Evolutionary conservation across 805 yeast genomes (phyloP), one percentile per base, ranked within the genome.

Genomic region (Barnettozyma wickerhamii): DNA sequence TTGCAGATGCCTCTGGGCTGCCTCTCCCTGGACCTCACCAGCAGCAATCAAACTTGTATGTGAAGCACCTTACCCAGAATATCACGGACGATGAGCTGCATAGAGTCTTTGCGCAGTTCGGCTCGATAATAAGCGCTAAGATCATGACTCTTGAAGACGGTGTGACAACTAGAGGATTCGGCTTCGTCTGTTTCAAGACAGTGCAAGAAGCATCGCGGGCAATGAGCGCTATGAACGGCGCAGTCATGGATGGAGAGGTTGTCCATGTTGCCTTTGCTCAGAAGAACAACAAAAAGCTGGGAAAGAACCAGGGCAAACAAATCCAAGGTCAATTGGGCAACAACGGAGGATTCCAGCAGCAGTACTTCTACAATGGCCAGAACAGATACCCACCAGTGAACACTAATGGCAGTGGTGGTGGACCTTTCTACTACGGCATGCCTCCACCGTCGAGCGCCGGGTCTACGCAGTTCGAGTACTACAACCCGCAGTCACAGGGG

Each of bases 231-330:
- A 78, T 83, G 76, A 74, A 83, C 58, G 81, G 79, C 48, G 65
- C 65, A 49, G 71, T 67, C 45, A 56, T 77, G 42, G 67, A 67
- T 52, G 82, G 79, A 36, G 72, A 72, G 49, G 64, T 63, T 51
- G 61, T 81, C 35, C 72, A 70, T 51, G 88, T 85, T 37, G 81
- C 88, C 28, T 75, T 83, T 61, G 93, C 93, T 18, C 88, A 81
- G 62, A 71, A 82, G 62, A 78, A 79, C 65, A 75, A 79, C 57
- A 80, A 75, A 57, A 71, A 78, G 59, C 14, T 28, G 53, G 33
- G 35, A 5, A 37, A 34, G 12, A 19, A 19, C 29, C 35, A 42
- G 19, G 15, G 21, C 13, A 29, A 20, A n/a, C n/a, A n/a, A n/a
- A n/a, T n/a, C 24, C 26, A 12, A 20, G 14, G 4, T 12, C 21